Base-by-base conservation (phyloP, 495 filamentous ascomycete genomes). In the Talaromyces borbonicus region DNA sequence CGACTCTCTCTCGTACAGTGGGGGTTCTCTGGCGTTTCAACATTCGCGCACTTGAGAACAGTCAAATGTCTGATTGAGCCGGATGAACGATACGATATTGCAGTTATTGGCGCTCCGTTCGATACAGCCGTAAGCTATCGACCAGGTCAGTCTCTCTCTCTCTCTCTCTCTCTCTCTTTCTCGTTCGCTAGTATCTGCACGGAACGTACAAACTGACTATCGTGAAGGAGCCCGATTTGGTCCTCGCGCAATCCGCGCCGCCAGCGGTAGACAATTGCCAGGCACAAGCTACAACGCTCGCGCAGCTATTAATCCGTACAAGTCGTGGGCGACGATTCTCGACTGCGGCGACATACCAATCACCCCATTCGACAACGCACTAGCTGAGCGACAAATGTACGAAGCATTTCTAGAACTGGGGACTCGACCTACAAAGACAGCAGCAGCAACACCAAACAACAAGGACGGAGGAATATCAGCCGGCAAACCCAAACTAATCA, bases 311-410 rank as follows among this genome's bases (percentile, higher is more conserved):
- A 92, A 92, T 60, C 87, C 85, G 1, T 88, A 87, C 60, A 59
- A 62, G 27, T 83, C 73, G 33, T 87, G 81, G 78, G 83, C 83
- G 2, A 77, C 66, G 15, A 75, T 90, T 48, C 68, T 87, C 44
- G 85, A 90, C 67, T 90, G 84, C 62, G 85, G 85, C 23, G 85
- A 90, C 58, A 85, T 89, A 52, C 85, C 85, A n/a, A 72, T 86
- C 46, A 80, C 78, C 4, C 84, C 85, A 0, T 79, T 87, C 47
- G 84, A 89, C 65, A 89, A 89, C 57, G 79, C 71, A 0, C 67
- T 88, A 7, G 85, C 85, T 3, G 69, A 86, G 44, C 68, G 67
- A 6, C 85, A 90, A 58, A 90, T 90, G 84, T 84, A 74, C 41
- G 75, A 78, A 50, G 85, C 84, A 0, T 89, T 84, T 61, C 60